Evolutionary conservation across 805 yeast species (phyloP), one percentile per base, ranked within the genome.

Genomic region (Yarrowia divulgata): DNA sequence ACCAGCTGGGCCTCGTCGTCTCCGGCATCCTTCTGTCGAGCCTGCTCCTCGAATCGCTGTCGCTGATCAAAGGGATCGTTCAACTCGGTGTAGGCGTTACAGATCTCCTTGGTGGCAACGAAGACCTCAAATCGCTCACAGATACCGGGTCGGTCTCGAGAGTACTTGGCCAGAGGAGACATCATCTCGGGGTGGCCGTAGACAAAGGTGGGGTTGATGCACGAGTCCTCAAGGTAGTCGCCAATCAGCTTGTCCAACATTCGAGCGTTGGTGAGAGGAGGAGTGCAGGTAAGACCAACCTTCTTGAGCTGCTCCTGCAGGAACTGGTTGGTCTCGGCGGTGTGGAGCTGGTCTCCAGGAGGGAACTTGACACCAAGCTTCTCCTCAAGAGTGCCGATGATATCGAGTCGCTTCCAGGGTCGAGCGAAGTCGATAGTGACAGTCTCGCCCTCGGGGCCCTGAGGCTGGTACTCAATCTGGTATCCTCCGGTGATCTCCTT

Each of bases 101-200:
- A 90, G 75, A 94, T 93, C 85, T 94, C 99, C 86, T 94, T 94
- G 74, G 98, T 95, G 69, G 97, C 98, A 74, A 95, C 98, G 77
- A 94, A 94, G 70, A 95, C 97, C 84, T 94, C 99, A 80, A 94
- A 94, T 82, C 99, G 88, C 83, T 94, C 99, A 86, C 98, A 93
- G 78, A 94, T 84, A 76, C 99, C 99, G 71, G 97, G 97, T 72
- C 86, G 85, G 71, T 88, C 85, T 82, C 99, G 89, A 79, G 94
- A 91, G 83, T 91, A 91, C 85, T 94, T 94, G 79, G 99, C 99
- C 81, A 94, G 86, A 74, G 99, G 99, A 70, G 98, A 94, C 99
- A 94, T 94, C 96, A 94, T 92, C 84, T 94, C 98, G 71, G 99
- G 99, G 81, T 94, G 99, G 75, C 99, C 99, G 77, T 92, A 93